A percentile compares a stretch with the other conserved stretches of the same genome.
These are phyloP conservation scores for Hibiscus tridactylites DNA, from an alignment of 345 rosid genomes.

Conservation along the genomic window DNA sequence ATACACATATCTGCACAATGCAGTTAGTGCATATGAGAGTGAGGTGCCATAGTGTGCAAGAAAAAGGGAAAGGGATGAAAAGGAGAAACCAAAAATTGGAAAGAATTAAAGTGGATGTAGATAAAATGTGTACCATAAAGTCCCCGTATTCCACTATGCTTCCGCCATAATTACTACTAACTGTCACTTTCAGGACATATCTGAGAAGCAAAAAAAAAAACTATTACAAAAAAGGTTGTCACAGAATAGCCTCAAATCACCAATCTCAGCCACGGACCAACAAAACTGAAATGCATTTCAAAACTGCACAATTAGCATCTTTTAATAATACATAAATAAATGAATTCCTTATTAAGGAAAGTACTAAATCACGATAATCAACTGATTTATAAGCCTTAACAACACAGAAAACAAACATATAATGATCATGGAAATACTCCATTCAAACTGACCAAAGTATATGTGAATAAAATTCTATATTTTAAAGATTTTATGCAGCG, in stretches of 20 bases:
- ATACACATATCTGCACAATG: neutral
- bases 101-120: neutral
- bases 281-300: neutral
- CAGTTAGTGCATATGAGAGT: neutral
- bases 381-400: neutral
- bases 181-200: conserved; percentile 86
- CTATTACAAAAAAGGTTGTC: neutral
- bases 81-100: neutral
- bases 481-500: neutral
- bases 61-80: neutral
- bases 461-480: neutral
- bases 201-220: conserved; percentile 28
- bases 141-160: conserved; percentile 90
- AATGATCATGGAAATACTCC: neutral
- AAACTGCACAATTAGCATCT: neutral
- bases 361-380: neutral
- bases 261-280: neutral
- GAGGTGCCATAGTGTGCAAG: neutral
- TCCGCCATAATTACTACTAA: conserved; percentile 84
- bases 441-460: neutral
- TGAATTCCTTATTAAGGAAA: neutral
- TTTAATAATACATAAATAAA: neutral
- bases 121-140: conserved; percentile 52
- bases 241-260: neutral
- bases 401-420: neutral